Conservation (phyloP, 2,329 filamentous ascomycete genomes). For the Pseudogymnoascus sp. region DNA sequence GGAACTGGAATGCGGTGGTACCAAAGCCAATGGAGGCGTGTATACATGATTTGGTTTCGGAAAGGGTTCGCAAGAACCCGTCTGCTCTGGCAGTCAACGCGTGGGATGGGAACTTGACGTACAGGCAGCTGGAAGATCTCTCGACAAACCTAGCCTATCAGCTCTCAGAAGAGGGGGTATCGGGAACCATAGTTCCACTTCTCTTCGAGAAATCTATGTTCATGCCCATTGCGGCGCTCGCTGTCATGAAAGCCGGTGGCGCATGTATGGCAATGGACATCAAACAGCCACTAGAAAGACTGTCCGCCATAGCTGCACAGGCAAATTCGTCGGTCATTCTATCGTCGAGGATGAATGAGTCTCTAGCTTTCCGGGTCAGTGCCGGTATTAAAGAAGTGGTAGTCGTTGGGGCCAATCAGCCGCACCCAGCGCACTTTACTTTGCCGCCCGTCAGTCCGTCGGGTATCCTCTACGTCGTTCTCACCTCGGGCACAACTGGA, state of each 20-base stretch:
- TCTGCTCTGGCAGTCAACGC: constrained; percentile 10
- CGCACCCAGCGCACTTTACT: neutral
- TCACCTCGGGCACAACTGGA: constrained; percentile 23
- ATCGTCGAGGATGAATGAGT: neutral
- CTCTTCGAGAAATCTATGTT: constrained; percentile 23
- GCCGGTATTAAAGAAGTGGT: neutral
- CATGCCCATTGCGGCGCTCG: constrained; percentile 22
- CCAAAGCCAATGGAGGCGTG: neutral
- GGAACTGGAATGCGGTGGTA: neutral
- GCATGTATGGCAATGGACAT: constrained; percentile 27
- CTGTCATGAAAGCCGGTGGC: constrained; percentile 23
- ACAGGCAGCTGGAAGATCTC: constrained; percentile 19
- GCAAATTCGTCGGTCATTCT: neutral
- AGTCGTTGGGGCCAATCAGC: neutral
- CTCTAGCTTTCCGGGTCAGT: neutral
- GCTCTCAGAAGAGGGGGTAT: neutral
- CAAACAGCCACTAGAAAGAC: constrained; percentile 12
- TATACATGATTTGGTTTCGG: constrained; percentile 3
- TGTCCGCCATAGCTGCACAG: neutral
- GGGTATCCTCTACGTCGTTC: constrained; percentile 14
- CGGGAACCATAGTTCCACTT: constrained; percentile 13
- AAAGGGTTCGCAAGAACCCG: constrained; percentile 1
- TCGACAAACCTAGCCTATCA: constrained; percentile 14
- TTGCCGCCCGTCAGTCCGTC: neutral
- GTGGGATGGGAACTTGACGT: constrained; percentile 18